Evolutionary conservation across 495 filamentous ascomycete genomes (phyloP), one percentile per base, ranked within the genome.

Genomic region (Tetracladium marchalianum): DNA sequence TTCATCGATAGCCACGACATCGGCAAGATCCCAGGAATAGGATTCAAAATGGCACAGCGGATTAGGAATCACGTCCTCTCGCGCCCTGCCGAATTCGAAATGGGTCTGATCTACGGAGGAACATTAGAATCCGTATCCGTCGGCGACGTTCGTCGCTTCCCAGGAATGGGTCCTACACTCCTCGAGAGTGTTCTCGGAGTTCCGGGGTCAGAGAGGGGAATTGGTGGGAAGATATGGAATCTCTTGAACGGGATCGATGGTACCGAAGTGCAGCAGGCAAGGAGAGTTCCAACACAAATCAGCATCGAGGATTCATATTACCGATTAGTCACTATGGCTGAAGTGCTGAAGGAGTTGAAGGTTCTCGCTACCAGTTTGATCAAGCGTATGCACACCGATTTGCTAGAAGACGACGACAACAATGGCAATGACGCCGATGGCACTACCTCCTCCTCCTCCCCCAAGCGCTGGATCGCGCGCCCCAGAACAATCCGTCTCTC

Each of bases 301-400:
- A 90, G 85, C 62, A 93, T 97, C 49, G 90, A 97, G 58, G 87
- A 97, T 60, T 86, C 85, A 5, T 97, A 92, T 58, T 51, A 52
- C 2, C 75, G 77, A 1, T 67, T 95, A 1, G 73, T 80, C 51
- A 76, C 69, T 0, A 50, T 82, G 36, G 61, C 75, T 2, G 71
- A 80, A 38, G 76, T 87, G 2, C 32, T 48, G 7, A 66, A 70
- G 36, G 82, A 89, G 55, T 68, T 97, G 16, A 54, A 59, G 0
- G 63, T 72, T 17, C 65, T 97, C 0, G 63, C 81, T 0, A 63
- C 58, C 1, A 93, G 86, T 53, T 67, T 97, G 10, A 65, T 97
- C 24, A 76, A 76, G 39, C 73, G 90, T 16, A 86, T 97, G 82
- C 76, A 80, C 11, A 59, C 73, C 0, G 90, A 97, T 59, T 69